Conservation (phyloP, 1,284 basidiomycete genomes). For the Ceratobasidium sp. region DNA sequence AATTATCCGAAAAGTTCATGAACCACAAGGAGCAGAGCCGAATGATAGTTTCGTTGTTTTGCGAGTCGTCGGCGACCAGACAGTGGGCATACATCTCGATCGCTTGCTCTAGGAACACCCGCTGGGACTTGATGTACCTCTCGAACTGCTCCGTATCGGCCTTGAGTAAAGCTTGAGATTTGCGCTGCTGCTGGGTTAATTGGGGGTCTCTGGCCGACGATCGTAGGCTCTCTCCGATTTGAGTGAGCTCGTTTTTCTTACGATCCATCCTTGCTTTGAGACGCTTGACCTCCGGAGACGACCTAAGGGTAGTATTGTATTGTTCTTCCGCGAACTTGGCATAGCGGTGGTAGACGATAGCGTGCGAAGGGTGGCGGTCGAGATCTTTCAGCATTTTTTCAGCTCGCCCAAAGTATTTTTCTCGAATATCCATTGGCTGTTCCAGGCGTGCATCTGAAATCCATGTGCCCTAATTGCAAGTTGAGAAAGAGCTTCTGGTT, state of each 20-base stretch:
- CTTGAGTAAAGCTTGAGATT: constrained; percentile 58
- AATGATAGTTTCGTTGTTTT: constrained; percentile 74
- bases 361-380: constrained; percentile 34
- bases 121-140: constrained; percentile 48
- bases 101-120: constrained; percentile 72
- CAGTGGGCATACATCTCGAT: constrained; percentile 84
- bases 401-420: constrained; percentile 73
- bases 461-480: constrained; percentile 77
- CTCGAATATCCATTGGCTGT: constrained; percentile 77
- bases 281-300: constrained; percentile 74
- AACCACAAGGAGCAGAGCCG: constrained; percentile 93
- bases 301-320: constrained; percentile 67
- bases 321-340: constrained; percentile 90
- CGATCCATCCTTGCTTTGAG: constrained; percentile 77
- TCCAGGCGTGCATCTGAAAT: constrained; percentile 83
- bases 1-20: constrained; percentile 71
- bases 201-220: constrained; percentile 39
- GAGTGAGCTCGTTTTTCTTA: constrained; percentile 65
- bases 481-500: constrained; percentile 62
- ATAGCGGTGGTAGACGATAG: constrained; percentile 73
- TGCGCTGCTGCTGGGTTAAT: constrained; percentile 44
- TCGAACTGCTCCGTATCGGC: constrained; percentile 63
- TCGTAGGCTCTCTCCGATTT: constrained; percentile 51
- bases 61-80: constrained; percentile 73
- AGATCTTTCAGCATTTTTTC: constrained; percentile 54